Percentiles rank a stretch among this genome's conserved stretches.
These are phyloP conservation scores for Teratosphaeria zuluensis DNA, from an alignment of 2,329 filamentous ascomycete species.

Conservation along the genomic window DNA sequence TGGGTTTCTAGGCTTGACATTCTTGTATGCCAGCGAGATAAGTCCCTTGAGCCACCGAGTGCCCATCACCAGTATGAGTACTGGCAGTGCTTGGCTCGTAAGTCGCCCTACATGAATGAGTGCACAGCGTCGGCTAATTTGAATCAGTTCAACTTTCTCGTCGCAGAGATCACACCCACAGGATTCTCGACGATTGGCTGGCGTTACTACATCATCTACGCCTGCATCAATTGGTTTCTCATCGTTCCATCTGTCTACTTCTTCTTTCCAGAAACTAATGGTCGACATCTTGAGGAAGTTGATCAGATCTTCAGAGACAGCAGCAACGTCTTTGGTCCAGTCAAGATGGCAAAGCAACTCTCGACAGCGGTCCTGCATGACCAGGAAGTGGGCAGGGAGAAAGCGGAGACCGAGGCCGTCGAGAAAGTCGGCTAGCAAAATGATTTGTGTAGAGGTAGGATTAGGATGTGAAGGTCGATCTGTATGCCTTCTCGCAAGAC, in stretches of 20 bases:
- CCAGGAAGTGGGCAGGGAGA: no score
- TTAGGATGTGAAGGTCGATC: no score
- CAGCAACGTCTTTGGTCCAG: constrained; percentile 27
- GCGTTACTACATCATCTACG: constrained; percentile 54
- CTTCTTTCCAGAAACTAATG: constrained; percentile 36
- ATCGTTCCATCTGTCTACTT: constrained; percentile 18
- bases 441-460: no score
- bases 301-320: constrained; percentile 29
- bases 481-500: no score
- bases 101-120: no score
- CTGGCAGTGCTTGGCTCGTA: constrained; percentile 44
- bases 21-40: constrained; percentile 15
- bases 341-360: not conserved
- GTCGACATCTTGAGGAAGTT: constrained; percentile 9
- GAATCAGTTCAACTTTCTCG: constrained; percentile 5
- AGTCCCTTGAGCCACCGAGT: constrained; percentile 14
- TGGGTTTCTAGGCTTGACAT: constrained; percentile 14
- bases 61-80: constrained; percentile 21
- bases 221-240: constrained; percentile 19
- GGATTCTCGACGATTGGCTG: constrained; percentile 47
- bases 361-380: no score
- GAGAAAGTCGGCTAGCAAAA: no score
- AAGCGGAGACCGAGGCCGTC: no score
- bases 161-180: constrained; percentile 36
- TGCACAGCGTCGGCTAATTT: not conserved